phyloP scores from a whole-genome alignment of 345 rosid genomes.

The Populus tremula region DNA sequence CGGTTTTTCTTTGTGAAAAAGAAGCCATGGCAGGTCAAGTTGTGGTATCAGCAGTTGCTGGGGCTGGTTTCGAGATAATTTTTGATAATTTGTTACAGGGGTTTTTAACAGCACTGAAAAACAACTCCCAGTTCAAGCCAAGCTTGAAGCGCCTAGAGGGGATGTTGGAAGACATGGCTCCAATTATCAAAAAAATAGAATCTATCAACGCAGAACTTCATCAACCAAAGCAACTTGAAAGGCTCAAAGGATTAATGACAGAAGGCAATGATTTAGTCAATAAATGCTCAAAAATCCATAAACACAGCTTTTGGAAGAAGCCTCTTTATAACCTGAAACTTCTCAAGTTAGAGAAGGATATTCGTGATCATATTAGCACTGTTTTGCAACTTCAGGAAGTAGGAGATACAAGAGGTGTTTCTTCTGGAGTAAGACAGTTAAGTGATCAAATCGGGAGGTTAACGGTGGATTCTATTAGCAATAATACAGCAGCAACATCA shows the following conservation, averaged over 20 bases:
- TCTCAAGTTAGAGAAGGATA: not conserved
- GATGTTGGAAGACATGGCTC: not conserved
- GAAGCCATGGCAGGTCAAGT: no score
- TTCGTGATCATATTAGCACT: not conserved
- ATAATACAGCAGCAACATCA: no score
- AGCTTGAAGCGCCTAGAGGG: not conserved
- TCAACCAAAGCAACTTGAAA: not conserved
- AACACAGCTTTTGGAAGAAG: not conserved
- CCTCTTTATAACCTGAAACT: slow-evolving; percentile 9
- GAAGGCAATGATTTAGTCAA: not conserved
- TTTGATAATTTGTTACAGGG: not conserved
- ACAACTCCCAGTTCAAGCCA: not conserved
- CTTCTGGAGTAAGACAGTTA: not conserved
- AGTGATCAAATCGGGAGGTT: not conserved
- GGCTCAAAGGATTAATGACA: not conserved
- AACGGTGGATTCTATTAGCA: not conserved
- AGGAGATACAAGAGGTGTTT: not conserved
- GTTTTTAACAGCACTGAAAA: not conserved
- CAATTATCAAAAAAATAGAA: slow-evolving; percentile 1
- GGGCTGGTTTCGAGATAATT: not conserved
- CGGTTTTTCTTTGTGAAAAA: no score
- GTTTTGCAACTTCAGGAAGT: not conserved
- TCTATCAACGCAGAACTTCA: not conserved
- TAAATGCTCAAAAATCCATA: slow-evolving; percentile 5
- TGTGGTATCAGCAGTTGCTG: not conserved